Percentiles rank a stretch among this genome's conserved stretches.
Evolutionary conservation across 1,284 basidiomycete species (phyloP).

Genomic region (Albatrellus sp.): DNA sequence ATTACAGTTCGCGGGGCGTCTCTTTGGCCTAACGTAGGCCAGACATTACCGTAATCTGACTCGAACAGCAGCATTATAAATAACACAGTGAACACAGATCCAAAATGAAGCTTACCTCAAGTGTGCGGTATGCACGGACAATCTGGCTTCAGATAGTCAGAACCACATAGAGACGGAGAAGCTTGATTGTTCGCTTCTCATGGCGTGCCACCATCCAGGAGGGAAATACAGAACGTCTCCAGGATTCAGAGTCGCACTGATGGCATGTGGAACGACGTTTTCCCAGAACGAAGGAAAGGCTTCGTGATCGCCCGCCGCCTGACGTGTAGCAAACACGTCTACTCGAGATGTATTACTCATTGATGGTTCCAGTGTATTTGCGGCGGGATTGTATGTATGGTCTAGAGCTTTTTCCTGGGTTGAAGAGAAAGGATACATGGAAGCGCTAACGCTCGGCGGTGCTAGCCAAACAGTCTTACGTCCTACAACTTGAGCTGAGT

Average conservation of each 20-base stretch:
- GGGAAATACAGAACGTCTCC: constrained; percentile 85
- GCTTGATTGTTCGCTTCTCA: constrained; percentile 69
- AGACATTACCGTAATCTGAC: too few relatives aligned
- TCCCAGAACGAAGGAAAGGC: constrained; percentile 38
- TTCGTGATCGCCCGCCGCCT: constrained; percentile 10
- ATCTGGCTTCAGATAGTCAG: constrained; percentile 18
- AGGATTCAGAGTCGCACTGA: constrained; percentile 54
- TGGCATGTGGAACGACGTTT: constrained; percentile 51
- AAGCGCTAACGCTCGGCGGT: constrained; percentile 42
- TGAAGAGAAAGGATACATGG: constrained; percentile 42
- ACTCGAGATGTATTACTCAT: constrained; percentile 58
- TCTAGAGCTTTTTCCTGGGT: constrained; percentile 7
- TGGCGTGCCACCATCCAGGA: constrained; percentile 89
- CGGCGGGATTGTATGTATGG: constrained; percentile 22
- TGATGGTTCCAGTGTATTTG: constrained; percentile 25
- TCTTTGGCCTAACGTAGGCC: too few relatives aligned
- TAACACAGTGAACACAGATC: too few relatives aligned
- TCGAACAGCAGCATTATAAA: too few relatives aligned
- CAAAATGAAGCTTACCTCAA: too few relatives aligned
- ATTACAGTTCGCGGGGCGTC: too few relatives aligned
- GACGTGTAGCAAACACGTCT: constrained; percentile 43
- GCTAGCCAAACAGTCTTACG: constrained; percentile 89
- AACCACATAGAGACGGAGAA: constrained; percentile 80
- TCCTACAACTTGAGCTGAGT: constrained; percentile 76
- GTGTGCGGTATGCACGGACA: too few relatives aligned